Evolutionary conservation across 768 basidiomycete species (phyloP).

Genomic region (Polyporus arcularius): DNA sequence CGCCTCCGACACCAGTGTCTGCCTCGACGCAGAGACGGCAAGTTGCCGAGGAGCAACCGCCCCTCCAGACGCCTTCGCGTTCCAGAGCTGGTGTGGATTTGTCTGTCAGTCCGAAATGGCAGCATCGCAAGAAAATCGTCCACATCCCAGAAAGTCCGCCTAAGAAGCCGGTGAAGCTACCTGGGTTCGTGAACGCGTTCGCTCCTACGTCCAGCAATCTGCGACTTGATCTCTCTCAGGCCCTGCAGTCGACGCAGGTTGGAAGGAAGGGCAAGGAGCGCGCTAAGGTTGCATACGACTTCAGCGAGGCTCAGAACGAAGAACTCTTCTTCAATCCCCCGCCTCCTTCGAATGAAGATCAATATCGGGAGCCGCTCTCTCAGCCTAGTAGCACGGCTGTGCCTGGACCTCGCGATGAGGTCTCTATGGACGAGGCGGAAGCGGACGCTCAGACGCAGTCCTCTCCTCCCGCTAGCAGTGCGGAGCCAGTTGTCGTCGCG

Average conservation of each 20-base stretch:
- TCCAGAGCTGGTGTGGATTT: slow-evolving; percentile 34
- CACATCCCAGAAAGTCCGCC: slow-evolving; percentile 15
- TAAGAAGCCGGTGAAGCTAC: slow-evolving; percentile 25
- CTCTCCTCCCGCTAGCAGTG: slow-evolving; percentile 14
- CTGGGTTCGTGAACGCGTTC: slow-evolving; percentile 32
- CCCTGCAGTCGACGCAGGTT: slow-evolving; percentile 9
- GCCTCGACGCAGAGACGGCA: slow-evolving; percentile 42
- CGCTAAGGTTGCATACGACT: neutral
- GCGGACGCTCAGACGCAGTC: neutral
- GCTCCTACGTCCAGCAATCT: slow-evolving; percentile 6
- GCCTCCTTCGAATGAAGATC: neutral
- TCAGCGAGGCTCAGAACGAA: neutral
- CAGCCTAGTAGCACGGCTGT: too few species aligned
- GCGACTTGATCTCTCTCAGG: slow-evolving; percentile 9
- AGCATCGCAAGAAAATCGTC: neutral
- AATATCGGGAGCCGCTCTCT: neutral
- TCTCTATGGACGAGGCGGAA: neutral
- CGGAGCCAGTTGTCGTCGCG: neutral
- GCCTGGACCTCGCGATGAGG: neutral
- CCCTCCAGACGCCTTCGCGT: slow-evolving; percentile 39
- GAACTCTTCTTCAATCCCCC: slow-evolving; percentile 18
- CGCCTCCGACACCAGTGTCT: slow-evolving; percentile 42
- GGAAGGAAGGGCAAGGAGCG: slow-evolving; percentile 25
- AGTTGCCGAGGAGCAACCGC: slow-evolving; percentile 30
- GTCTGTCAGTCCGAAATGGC: slow-evolving; percentile 12